Evolutionary conservation across 169 alveolate species (phyloP), one percentile per base, ranked within the genome.

Genomic region (Nephromyces sp.): DNA sequence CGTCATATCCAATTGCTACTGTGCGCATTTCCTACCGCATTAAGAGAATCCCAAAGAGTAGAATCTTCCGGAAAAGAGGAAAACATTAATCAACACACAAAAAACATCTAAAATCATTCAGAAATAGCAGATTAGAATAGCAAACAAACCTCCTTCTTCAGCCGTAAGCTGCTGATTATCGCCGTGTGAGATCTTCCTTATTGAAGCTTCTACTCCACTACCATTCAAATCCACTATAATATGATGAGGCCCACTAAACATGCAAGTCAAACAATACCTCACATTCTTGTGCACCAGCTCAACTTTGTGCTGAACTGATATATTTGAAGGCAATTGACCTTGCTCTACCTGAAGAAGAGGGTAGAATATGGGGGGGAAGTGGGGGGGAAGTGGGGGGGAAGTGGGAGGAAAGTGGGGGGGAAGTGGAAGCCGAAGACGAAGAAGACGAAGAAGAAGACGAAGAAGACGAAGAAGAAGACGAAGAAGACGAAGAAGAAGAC

Each of bases 271-370:
- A n/a, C 65, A 61, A 52, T 69, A 80, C 75, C 72, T 74, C 51
- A 43, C 66, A 27, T 73, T 70, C 28, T 72, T 74, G 69, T 80
- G 73, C 6, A 80, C 80, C 25, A 80, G 70, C 5, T 66, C 52
- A 51, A 67, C 64, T 22, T 80, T 80, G 61, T 80, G 65, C 29
- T 70, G 67, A 3, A 80, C 67, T 31, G 70, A 22, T 1, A 80
- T 62, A 8, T 77, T 43, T 4, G 84, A 71, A 24, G 86, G 83
- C 52, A 64, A 73, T 67, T 80, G 86, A 0, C 86, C 86, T 53
- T 80, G 86, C 62, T 77, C 84, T 28, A 80, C 68, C 80, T 70
- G 69, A 2, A 8, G 30, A 32, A 8, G 25, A 32, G 2, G 27
- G 22, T 15, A 33, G 3, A 68, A 4, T 21, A 64, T 21, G 35